Conservation (phyloP, 345 rosid species). For the Lumnitzera racemosa region DNA sequence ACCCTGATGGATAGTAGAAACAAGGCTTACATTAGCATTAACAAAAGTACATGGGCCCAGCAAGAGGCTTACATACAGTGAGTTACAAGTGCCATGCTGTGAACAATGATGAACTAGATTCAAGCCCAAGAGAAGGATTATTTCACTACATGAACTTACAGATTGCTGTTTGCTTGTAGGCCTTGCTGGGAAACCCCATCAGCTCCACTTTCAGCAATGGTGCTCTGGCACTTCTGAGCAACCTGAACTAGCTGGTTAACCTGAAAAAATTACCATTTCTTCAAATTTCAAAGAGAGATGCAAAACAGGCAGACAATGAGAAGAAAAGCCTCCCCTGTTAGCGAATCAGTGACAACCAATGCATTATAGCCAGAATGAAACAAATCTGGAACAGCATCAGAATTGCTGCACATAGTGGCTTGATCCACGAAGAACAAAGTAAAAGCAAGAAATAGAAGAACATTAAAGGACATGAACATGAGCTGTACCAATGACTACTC, state of each 20-base stretch:
- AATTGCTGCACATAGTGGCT: too few relatives aligned
- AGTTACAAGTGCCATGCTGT: not conserved
- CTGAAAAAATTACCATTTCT: slow-evolving; percentile 27
- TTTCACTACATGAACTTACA: slow-evolving; percentile 38
- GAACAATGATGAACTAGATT: slow-evolving; percentile 2
- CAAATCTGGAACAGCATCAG: too few relatives aligned
- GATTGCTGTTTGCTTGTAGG: slow-evolving; percentile 83
- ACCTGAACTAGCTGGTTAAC: slow-evolving; percentile 91
- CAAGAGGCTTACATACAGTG: not conserved
- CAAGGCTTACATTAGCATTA: slow-evolving; percentile 6
- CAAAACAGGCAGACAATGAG: not conserved
- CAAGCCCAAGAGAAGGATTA: not conserved
- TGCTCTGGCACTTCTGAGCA: slow-evolving; percentile 93
- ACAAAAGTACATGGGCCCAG: not conserved
- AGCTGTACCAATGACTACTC: not conserved
- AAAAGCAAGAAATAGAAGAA: too few relatives aligned
- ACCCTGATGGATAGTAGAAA: slow-evolving; percentile 48
- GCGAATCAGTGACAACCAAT: not conserved
- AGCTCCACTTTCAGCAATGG: slow-evolving; percentile 79
- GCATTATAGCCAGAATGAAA: too few relatives aligned
- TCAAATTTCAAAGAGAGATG: not conserved
- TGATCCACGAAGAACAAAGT: too few relatives aligned
- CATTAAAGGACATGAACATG: too few relatives aligned
- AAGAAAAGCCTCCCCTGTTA: not conserved
- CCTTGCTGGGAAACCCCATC: slow-evolving; percentile 90